Evolutionary conservation across 192 early-diverging fungal genomes (phyloP).

Genomic region (Coemansia sp.): DNA sequence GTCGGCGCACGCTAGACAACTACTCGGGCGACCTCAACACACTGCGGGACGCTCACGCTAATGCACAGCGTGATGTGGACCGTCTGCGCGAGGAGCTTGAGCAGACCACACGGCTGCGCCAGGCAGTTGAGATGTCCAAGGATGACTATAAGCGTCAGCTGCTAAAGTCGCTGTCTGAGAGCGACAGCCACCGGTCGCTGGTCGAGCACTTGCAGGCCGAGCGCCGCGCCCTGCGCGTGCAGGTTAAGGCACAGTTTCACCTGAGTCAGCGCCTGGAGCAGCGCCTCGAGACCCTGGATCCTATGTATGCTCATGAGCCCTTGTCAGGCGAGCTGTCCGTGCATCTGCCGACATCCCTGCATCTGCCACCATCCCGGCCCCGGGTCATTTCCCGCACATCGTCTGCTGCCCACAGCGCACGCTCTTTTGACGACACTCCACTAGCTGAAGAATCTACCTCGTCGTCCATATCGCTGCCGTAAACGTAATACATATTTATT

Average conservation of each 20-base stretch:
- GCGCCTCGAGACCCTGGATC: constrained; percentile 34
- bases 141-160: constrained; percentile 54
- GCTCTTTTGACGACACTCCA: constrained; percentile 23
- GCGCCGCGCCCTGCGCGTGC: constrained; percentile 38
- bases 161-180: constrained; percentile 34
- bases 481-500: neutral
- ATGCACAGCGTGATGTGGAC: constrained; percentile 20
- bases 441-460: neutral
- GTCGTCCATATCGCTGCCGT: constrained; percentile 1
- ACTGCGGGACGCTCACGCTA: constrained; percentile 18
- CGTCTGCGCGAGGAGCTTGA: constrained; percentile 27
- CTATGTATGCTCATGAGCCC: constrained; percentile 14
- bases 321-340: neutral
- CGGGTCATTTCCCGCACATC: constrained; percentile 20
- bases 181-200: constrained; percentile 29
- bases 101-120: constrained; percentile 23
- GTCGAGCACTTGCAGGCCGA: constrained; percentile 44
- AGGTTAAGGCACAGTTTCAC: constrained; percentile 53
- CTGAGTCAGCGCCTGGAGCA: constrained; percentile 52
- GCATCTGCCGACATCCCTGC: neutral
- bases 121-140: constrained; percentile 50
- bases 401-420: constrained; percentile 43
- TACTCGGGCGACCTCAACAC: constrained; percentile 25
- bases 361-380: neutral
- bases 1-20: constrained; percentile 28